phyloP scores from a whole-genome alignment of 139 green algal species.

The Closterium sp. region DNA sequence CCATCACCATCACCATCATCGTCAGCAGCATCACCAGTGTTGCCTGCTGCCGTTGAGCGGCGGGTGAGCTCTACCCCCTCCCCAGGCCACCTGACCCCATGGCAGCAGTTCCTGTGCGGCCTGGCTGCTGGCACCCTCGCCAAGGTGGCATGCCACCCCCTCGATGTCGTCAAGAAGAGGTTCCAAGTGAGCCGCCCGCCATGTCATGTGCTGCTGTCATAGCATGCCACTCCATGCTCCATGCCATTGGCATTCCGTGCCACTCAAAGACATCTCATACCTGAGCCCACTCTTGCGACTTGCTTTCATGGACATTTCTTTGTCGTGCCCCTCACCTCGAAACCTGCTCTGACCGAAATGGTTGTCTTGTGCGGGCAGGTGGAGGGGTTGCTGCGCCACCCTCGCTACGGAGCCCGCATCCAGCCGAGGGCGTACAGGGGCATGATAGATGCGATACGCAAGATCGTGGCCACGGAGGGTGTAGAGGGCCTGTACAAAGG shows the following conservation, averaged over 20 bases:
- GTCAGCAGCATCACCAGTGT: not conserved
- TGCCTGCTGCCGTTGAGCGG: no score
- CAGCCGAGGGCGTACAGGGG: constrained; percentile 60
- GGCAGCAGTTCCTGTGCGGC: constrained; percentile 69
- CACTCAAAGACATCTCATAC: no score
- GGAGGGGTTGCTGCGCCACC: constrained; percentile 65
- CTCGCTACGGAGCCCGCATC: constrained; percentile 74
- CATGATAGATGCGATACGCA: constrained; percentile 10
- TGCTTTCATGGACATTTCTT: no score
- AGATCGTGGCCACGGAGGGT: constrained; percentile 44
- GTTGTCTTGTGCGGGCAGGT: constrained; percentile 50
- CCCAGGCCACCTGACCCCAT: not conserved
- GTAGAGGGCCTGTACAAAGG: constrained; percentile 90
- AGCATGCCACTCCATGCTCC: not conserved
- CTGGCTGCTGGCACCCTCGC: constrained; percentile 75
- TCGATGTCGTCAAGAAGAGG: constrained; percentile 98
- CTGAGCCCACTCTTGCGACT: no score
- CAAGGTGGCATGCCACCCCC: constrained; percentile 84
- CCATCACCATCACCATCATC: not conserved
- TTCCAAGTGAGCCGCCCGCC: constrained; percentile 82
- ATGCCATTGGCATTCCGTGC: no score
- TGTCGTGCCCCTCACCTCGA: no score
- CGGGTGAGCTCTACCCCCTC: not conserved
- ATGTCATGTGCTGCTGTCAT: not conserved
- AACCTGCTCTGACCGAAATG: no score